Evolutionary conservation across 352 stramenopile genomes (phyloP), one percentile per base, ranked within the genome.

Genomic region (Pythium scleroteichum): DNA sequence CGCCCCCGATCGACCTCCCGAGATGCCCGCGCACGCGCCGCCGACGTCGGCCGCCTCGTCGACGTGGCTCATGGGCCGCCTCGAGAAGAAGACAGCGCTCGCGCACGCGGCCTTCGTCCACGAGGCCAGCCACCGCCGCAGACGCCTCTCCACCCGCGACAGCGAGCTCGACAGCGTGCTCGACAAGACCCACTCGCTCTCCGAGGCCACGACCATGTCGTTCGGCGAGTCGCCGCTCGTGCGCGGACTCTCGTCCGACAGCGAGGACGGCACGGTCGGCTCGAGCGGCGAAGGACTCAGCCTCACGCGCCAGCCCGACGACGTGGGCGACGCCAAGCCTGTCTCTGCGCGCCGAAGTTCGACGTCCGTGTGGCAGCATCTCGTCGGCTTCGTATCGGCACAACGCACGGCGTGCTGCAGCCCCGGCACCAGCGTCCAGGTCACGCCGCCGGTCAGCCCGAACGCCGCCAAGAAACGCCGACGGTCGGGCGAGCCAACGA

Each of bases 141-240:
- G 59, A 10, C 59, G 59, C 16, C 42, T 57, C 17, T 50, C 46
- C 39, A 51, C 45, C 12, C 44, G 24, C 33, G 45, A 59, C 33
- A 44, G 53, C 19, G 59, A 59, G 19, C 41, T 44, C 27, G 52
- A 53, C 24, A 55, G 32, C 23, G 41, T 13, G 17, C 49, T 53
- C 42, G 53, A 69, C 35, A 85, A 83, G 49, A 56, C 58, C 42
- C 72, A 86, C 59, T 75, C 75, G 59, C 62, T 86, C n/a, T 89
- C 79, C 1, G 73, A 84, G 2, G 48, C 62, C 33, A 79, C 74
- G 50, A 85, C 78, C 3, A 57, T 72, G 14, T 78, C 52, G 45
- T 38, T 38, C 33, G n/a, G 45, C 41, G 17, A 44, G 22, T 57
- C 27, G 5, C 19, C 55, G n/a, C 44, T 58, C 24, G 27, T 40